Conservation (phyloP, 208 protist genomes). For the Trypanosoma caninum region DNA sequence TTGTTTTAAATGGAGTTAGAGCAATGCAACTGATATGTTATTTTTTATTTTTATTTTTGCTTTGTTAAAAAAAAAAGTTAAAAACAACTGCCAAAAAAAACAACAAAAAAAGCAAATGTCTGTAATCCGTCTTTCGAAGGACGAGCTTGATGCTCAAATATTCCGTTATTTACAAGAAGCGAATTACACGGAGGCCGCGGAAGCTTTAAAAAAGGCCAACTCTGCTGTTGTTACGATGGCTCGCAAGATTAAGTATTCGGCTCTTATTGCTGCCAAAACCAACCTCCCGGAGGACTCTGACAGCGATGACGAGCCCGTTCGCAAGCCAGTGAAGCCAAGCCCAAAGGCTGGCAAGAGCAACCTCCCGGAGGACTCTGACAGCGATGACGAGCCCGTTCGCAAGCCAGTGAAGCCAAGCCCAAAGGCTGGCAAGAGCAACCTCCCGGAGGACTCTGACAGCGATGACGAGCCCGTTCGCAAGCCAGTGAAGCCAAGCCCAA, state of each 20-base stretch:
- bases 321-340: constrained; percentile 36
- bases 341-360: constrained; percentile 41
- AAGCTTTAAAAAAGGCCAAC: constrained; percentile 66
- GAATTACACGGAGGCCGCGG: constrained; percentile 66
- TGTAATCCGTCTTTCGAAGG: constrained; percentile 57
- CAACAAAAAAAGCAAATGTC: constrained; percentile 22
- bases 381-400: constrained; percentile 49
- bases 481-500: constrained; percentile 30
- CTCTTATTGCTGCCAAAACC: constrained; percentile 36
- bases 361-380: constrained; percentile 27
- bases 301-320: constrained; percentile 52
- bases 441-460: constrained; percentile 28
- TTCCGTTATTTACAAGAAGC: constrained; percentile 76
- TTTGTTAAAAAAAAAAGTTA: background rate
- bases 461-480: constrained; percentile 60
- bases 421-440: constrained; percentile 26
- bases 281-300: constrained; percentile 28
- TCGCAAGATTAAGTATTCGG: constrained; percentile 54
- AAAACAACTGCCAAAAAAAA: background rate
- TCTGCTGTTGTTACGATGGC: constrained; percentile 42
- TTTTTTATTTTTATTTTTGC: background rate
- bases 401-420: constrained; percentile 25
- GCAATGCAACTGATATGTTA: background rate
- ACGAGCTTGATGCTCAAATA: constrained; percentile 84
- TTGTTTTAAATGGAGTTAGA: too few relatives aligned